These are phyloP conservation scores for Pelargonium nanum DNA, from an alignment of 345 rosid species.

Conservation along the genomic window DNA sequence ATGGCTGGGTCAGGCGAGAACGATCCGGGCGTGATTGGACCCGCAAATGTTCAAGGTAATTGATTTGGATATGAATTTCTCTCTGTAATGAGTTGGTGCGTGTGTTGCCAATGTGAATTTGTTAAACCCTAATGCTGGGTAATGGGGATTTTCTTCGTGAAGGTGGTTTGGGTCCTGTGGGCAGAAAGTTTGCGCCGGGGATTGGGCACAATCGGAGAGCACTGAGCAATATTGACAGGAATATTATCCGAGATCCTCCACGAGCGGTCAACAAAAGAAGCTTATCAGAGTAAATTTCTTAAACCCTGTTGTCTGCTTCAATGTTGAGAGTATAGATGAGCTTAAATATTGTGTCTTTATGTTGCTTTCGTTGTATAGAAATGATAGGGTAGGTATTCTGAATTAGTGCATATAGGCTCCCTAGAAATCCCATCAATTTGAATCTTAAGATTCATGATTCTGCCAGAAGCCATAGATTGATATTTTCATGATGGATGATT, in stretches of 20 bases:
- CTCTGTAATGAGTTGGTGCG: background rate
- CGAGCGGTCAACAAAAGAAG: constrained; percentile 58
- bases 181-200: constrained; percentile 43
- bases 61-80: background rate
- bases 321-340: background rate
- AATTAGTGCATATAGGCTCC: background rate
- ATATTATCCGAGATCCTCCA: constrained; percentile 47
- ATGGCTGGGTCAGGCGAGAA: constrained; percentile 85
- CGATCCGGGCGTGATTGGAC: constrained; percentile 53
- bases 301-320: constrained; percentile 4
- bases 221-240: constrained; percentile 53
- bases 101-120: constrained; percentile 1
- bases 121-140: constrained; percentile 15
- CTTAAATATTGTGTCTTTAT: background rate
- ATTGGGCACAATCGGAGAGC: constrained; percentile 60
- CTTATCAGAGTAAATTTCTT: constrained; percentile 40
- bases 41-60: constrained; percentile 41
- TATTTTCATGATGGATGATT: background rate
- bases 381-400: background rate
- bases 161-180: constrained; percentile 47
- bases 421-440: background rate
- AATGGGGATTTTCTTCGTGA: constrained; percentile 6
- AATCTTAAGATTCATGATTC: background rate
- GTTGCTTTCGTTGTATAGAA: background rate
- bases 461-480: background rate